Evolutionary conservation across 2,329 filamentous ascomycete genomes (phyloP), one percentile per base, ranked within the genome.

Genomic region (Macrophomina pseudophaseolina): DNA sequence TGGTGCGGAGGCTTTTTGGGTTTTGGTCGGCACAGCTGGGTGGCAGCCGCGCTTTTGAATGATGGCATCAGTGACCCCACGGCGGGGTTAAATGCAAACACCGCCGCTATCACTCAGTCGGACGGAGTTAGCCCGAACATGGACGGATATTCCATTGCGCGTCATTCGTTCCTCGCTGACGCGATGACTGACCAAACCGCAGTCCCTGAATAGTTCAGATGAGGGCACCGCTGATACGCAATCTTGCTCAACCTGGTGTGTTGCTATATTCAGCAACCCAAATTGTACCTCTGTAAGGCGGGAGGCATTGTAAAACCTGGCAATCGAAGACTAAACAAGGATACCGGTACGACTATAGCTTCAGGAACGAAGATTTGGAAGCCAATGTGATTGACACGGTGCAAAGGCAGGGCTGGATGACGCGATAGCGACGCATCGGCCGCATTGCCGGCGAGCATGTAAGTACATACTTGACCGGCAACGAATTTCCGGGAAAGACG

Each of bases 11-110:
- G 28, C 4, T 33, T n/a, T 48, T 11, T 7, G 40, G n/a, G 35
- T 58, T 58, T 4, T 14, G 2, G 35, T 32, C 53, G 53, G 53
- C 4, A 58, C 5, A 38, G 38, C 18, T 32, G 56, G 56, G 56
- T 38, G 33, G 42, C 14, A 48, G 42, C 16, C 46, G 53, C 18
- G 18, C 44, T 66, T 66, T 58, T 66, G 33, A 59, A 52, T 59
- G 52, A 58, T 35, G 28, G 23, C 62, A 54, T 65, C 35, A 33
- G 33, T 53, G 28, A 54, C 63, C 64, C 52, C 53, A 65, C 51
- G 44, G 64, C 53, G 64, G 64, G 64, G 64, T 59, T 66, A 51
- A 42, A 16, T 16, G 7, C 38, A 49, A 48, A 46, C 30, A 48
- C 49, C 51, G 52, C 63, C 40, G 63, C 38, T 28, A 46, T 48